Conservation (phyloP, 2,329 filamentous ascomycete species). For the Colletotrichum neosansevieriae region DNA sequence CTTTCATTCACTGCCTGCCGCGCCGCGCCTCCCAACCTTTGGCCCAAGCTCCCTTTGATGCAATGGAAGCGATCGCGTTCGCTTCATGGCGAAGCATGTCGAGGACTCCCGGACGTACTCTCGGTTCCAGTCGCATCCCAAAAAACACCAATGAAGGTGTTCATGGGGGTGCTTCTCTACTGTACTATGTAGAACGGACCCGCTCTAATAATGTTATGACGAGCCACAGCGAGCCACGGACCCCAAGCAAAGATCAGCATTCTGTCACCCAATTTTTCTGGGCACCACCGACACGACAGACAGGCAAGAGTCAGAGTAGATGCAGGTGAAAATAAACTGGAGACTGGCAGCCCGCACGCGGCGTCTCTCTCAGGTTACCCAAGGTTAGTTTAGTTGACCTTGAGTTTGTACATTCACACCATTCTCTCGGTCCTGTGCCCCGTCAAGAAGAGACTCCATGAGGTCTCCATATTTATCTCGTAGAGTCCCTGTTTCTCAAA, state of each 20-base stretch:
- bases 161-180: background rate
- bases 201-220: constrained; percentile 27
- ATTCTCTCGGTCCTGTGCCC: background rate
- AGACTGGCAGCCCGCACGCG: background rate
- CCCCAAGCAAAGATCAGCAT: constrained; percentile 28
- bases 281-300: constrained; percentile 16
- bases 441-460: background rate
- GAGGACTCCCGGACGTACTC: background rate
- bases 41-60: constrained; percentile 7
- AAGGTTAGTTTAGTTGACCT: background rate
- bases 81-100: background rate
- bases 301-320: constrained; percentile 18
- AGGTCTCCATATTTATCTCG: constrained; percentile 20
- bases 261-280: constrained; percentile 30
- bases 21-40: background rate
- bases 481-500: constrained; percentile 37
- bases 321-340: constrained; percentile 24
- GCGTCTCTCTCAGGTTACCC: background rate
- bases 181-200: background rate
- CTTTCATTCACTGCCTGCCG: background rate
- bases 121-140: background rate
- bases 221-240: constrained; percentile 18
- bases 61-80: background rate
- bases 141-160: background rate
- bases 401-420: constrained; percentile 16